These are phyloP conservation scores for Fusarium avenaceum DNA, from an alignment of 2,329 filamentous ascomycete genomes.

Conservation along the genomic window DNA sequence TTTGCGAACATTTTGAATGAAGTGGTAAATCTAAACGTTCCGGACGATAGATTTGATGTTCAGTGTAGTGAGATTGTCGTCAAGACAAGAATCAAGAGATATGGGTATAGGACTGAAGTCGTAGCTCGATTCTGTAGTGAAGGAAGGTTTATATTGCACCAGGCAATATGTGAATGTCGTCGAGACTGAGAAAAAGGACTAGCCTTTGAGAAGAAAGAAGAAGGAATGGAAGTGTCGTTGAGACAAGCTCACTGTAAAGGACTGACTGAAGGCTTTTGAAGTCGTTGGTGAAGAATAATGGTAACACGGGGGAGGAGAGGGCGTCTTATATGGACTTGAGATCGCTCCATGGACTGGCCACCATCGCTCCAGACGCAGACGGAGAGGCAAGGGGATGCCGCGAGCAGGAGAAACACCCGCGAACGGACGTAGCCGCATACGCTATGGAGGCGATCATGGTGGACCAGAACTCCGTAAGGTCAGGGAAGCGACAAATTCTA, in stretches of 20 bases:
- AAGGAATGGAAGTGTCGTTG: conserved; percentile 50
- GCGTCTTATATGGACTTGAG: conserved; percentile 46
- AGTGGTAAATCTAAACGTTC: conserved; percentile 48
- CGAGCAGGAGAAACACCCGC: conserved; percentile 31
- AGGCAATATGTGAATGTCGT: conserved; percentile 46
- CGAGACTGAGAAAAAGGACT: conserved; percentile 47
- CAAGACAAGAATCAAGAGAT: conserved; percentile 48
- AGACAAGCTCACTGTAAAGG: conserved; percentile 50
- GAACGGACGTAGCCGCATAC: conserved; percentile 41
- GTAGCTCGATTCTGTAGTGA: conserved; percentile 38
- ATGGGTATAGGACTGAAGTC: conserved; percentile 42
- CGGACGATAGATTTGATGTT: conserved; percentile 50
- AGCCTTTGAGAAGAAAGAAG: conserved; percentile 46
- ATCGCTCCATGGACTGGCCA: conserved; percentile 38
- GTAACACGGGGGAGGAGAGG: conserved; percentile 25
- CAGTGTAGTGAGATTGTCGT: conserved; percentile 45
- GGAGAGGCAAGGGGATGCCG: conserved; percentile 24
- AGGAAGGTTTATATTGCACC: conserved; percentile 48
- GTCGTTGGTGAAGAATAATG: conserved; percentile 42
- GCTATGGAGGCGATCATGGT: conserved; percentile 36
- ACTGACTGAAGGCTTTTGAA: conserved; percentile 48
- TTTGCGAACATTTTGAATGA: conserved; percentile 65
- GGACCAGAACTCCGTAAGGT: conserved; percentile 39
- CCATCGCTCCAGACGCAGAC: conserved; percentile 27
- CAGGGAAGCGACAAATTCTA: conserved; percentile 51